Evolutionary conservation across 2,329 filamentous ascomycete species (phyloP), one percentile per base, ranked within the genome.

Genomic region (Monosporascus sp.): DNA sequence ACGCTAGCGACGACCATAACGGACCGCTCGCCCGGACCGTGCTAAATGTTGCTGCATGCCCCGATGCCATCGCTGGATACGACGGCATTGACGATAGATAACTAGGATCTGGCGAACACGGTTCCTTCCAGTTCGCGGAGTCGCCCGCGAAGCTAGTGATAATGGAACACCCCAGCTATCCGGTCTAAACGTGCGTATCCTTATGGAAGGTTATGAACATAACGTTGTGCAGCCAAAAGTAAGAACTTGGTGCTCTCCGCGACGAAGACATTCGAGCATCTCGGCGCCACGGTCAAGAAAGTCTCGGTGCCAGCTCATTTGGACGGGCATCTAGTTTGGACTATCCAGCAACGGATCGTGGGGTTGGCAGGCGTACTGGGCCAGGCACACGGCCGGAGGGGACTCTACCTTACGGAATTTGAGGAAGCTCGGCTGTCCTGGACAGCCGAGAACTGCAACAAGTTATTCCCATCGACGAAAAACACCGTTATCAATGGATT

Each of bases 401-500:
- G 76, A 0, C 71, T 82, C 5, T 71, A 73, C 14, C 71, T 81
- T 61, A 73, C 74, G 1, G 75, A 79, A n/a, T 72, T 82, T 36
- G 78, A 83, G 55, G 62, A 69, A 5, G 69, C 75, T 3, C 69
- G 80, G 20, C 71, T 77, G 5, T 75, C 75, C 0, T 75, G 74
- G 70, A 74, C 69, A 1, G 68, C 74, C 24, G 67, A 73, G 7
- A 76, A 73, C 50, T 84, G 81, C 63, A 71, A 79, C 40, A 74
- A 77, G 37, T 70, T 79, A 1, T 80, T 79, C 59, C 75, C 71
- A 16, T 75, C 76, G 0, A 81, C 79, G 0, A 81, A 80, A 56
- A 82, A 82, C 57, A 79, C 78, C 4, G 74, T 79, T 47, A 73
- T 81, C 48, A 80, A 80, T 48, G 79, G 78, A 0, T 59, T 76